phyloP scores from a whole-genome alignment of 352 stramenopile genomes.

The Phytopythium sindhum region DNA sequence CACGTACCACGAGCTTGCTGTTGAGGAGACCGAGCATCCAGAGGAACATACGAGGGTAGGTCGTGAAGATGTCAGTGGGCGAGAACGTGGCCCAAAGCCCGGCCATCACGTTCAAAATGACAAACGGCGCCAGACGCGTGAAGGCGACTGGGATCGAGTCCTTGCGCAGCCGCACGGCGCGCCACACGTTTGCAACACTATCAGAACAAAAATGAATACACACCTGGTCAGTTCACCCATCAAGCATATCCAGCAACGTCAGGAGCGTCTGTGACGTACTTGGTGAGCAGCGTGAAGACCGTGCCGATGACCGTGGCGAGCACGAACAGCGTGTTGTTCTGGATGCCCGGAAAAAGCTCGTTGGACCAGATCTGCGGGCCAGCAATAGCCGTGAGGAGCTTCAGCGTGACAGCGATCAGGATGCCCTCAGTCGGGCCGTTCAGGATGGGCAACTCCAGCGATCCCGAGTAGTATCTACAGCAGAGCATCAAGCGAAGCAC shows the following conservation, averaged over 20 bases:
- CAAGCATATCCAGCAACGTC: not conserved
- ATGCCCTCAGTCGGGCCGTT: constrained; percentile 98
- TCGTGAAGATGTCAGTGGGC: constrained; percentile 66
- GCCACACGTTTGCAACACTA: constrained; percentile 69
- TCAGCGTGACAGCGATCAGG: constrained; percentile 75
- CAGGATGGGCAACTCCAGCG: constrained; percentile 93
- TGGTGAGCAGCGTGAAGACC: constrained; percentile 63
- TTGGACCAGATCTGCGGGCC: constrained; percentile 69
- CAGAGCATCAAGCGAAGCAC: not conserved
- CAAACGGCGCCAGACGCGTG: constrained; percentile 73
- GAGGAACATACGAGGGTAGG: constrained; percentile 78
- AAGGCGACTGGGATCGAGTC: constrained; percentile 78
- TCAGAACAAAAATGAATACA: constrained; percentile 1
- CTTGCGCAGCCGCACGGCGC: constrained; percentile 60
- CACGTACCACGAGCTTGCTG: constrained; percentile 82
- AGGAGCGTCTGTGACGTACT: constrained; percentile 43
- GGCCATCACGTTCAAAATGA: constrained; percentile 68
- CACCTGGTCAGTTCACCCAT: not conserved
- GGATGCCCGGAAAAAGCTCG: constrained; percentile 55
- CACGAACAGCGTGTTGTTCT: constrained; percentile 85
- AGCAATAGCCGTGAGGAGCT: constrained; percentile 65
- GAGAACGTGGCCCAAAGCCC: constrained; percentile 69
- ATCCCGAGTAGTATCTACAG: constrained; percentile 91
- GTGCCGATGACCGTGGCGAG: constrained; percentile 53
- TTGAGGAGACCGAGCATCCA: constrained; percentile 87